phyloP scores from a whole-genome alignment of 1,139 yeast species.

The Debaryomyces psychrophilus region DNA sequence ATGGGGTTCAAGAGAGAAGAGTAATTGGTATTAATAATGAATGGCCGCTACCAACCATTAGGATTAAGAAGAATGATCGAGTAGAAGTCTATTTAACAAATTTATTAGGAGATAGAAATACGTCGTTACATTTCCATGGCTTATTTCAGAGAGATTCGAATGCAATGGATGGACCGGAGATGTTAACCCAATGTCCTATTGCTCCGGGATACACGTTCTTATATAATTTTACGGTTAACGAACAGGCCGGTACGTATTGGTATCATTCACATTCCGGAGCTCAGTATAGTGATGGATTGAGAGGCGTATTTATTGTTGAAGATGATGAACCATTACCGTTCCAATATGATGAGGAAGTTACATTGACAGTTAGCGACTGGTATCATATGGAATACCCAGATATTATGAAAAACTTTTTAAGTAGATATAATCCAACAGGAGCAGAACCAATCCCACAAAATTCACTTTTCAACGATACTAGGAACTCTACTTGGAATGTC shows the following conservation, averaged over 20 bases:
- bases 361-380: constrained; percentile 79
- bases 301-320: constrained; percentile 74
- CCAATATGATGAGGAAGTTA: constrained; percentile 73
- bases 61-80: constrained; percentile 77
- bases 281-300: constrained; percentile 90
- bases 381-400: constrained; percentile 66
- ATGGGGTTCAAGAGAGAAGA: constrained; percentile 65
- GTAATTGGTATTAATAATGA: constrained; percentile 80
- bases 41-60: constrained; percentile 84
- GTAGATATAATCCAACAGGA: constrained; percentile 86
- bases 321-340: constrained; percentile 55
- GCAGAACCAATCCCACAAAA: constrained; percentile 94
- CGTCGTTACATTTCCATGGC: constrained; percentile 91
- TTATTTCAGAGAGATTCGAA: constrained; percentile 73
- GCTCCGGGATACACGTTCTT: constrained; percentile 70
- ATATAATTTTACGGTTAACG: constrained; percentile 78
- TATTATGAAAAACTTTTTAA: constrained; percentile 60
- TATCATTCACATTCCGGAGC: constrained; percentile 88
- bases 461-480: constrained; percentile 76
- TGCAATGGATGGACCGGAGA: constrained; percentile 87
- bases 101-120: constrained; percentile 64
- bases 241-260: constrained; percentile 91
- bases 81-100: constrained; percentile 69
- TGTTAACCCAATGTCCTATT: constrained; percentile 86
- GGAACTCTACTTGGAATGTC: constrained; percentile 69